Evolutionary conservation across 75 land plant species (phyloP), one percentile per base, ranked within the genome.

Genomic region (Larix kaempferi): DNA sequence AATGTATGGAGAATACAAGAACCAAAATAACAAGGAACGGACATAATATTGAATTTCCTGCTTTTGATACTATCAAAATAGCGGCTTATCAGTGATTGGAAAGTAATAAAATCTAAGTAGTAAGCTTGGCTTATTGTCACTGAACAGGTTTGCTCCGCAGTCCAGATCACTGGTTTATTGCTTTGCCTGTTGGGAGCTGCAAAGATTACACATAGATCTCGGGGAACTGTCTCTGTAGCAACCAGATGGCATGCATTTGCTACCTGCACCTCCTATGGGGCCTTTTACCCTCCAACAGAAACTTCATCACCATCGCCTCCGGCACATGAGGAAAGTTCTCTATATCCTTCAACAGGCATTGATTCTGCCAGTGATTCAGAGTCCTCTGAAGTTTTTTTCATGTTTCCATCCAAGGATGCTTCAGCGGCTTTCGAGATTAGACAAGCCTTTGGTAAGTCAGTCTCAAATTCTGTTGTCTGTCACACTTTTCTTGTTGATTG

Each of bases 181-280:
- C 58, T 93, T 33, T 91, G 95, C 77, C 25, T 93, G 56, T 27
- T 89, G 63, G 95, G 94, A 58, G 94, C 94, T 3, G 91, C 95
- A 67, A 89, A 83, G 73, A 93, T 91, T 65, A 93, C 95, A 1
- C 95, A 93, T 60, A 82, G 91, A 81, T 91, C 91, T 13, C 95
- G 89, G 69, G 77, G 89, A 63, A 79, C 84, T 5, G 84, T 82
- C 12, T 75, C 88, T 12, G 76, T 92, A 1, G 95, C 89, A 27
- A 89, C 84, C 23, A 61, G 84, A 76, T 93, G 95, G 95, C 95
- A 93, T 75, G 87, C 86, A 73, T 37, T 80, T 26, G 77, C 86
- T 75, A 85, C 95, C 12, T 81, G 83, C 81, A 67, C 76, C 23
- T 60, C 86, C 35, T n/a, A 74, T 3, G 41, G 66, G 3, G 27